phyloP scores from a whole-genome alignment of 2,329 filamentous ascomycete genomes.

The Trichoderma hamatum region DNA sequence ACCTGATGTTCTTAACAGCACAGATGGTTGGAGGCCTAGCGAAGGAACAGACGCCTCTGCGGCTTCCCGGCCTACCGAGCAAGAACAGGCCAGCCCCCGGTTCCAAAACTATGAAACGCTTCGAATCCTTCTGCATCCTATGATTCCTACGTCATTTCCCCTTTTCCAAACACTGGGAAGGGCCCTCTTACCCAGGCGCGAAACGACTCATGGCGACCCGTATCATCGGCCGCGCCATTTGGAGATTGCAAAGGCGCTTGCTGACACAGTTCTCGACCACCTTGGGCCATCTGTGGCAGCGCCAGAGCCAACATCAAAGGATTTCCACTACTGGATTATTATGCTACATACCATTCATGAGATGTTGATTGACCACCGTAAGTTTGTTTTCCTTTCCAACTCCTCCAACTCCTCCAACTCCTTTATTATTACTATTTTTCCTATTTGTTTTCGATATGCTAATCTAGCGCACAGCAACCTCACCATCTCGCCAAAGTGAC shows the following conservation, averaged over 20 bases:
- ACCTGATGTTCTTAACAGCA: constrained; percentile 38
- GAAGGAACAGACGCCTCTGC: constrained; percentile 33
- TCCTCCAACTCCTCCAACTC: too few species aligned
- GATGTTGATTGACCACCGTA: constrained; percentile 71
- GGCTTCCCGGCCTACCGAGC: constrained; percentile 43
- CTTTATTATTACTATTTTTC: not conserved
- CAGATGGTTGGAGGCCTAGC: constrained; percentile 36
- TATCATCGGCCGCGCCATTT: constrained; percentile 58
- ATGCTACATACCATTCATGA: constrained; percentile 78
- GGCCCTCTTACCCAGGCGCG: constrained; percentile 74
- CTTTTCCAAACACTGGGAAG: constrained; percentile 87
- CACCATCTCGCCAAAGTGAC: constrained; percentile 50
- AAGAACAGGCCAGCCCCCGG: constrained; percentile 49
- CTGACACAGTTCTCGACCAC: constrained; percentile 69
- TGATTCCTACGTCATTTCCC: constrained; percentile 78
- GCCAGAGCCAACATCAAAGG: constrained; percentile 57
- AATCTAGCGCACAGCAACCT: constrained; percentile 31
- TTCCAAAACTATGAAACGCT: constrained; percentile 77
- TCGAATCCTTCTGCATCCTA: constrained; percentile 73
- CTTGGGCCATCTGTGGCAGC: constrained; percentile 54
- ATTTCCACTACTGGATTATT: constrained; percentile 81
- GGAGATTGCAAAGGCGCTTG: constrained; percentile 66
- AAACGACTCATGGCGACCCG: constrained; percentile 58
- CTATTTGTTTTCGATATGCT: constrained; percentile 25
- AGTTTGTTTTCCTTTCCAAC: constrained; percentile 32